These are phyloP conservation scores for Colletotrichum siamense DNA, from an alignment of 2,329 filamentous ascomycete species.

Conservation along the genomic window DNA sequence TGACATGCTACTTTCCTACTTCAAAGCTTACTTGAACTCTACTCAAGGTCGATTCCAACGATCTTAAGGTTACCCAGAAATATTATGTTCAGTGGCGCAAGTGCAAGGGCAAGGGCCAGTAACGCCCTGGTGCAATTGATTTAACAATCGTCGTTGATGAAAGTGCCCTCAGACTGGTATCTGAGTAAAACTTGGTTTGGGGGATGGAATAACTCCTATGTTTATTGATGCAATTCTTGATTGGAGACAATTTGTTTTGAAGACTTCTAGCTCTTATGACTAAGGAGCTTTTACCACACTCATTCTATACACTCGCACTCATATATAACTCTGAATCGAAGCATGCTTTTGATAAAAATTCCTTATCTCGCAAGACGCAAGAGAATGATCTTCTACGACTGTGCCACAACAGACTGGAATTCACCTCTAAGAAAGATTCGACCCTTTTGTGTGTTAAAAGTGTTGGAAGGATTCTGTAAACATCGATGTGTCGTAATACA, in stretches of 20 bases:
- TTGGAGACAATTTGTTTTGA: not conserved
- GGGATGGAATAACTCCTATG: rapidly evolving
- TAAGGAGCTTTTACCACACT: not conserved
- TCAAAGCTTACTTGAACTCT: not conserved
- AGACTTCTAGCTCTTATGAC: rapidly evolving
- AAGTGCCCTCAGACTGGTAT: not conserved
- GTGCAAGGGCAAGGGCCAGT: not conserved
- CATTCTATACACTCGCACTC: not conserved
- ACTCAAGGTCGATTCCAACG: not conserved
- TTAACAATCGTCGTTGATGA: rapidly evolving
- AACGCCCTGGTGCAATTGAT: not conserved
- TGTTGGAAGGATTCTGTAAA: not conserved
- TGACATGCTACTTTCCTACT: not conserved
- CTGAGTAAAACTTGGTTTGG: not conserved
- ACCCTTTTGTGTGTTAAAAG: not conserved
- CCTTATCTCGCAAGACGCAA: not conserved
- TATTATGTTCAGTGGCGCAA: not conserved
- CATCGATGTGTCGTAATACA: too few species aligned
- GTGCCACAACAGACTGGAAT: rapidly evolving
- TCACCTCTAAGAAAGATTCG: rapidly evolving
- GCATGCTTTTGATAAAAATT: not conserved
- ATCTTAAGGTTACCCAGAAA: not conserved
- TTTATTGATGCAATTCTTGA: not conserved
- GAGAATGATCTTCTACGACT: not conserved
- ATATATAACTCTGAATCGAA: not conserved